These are phyloP conservation scores for Madurella mycetomatis DNA, from an alignment of 2,329 filamentous ascomycete genomes.

Conservation along the genomic window DNA sequence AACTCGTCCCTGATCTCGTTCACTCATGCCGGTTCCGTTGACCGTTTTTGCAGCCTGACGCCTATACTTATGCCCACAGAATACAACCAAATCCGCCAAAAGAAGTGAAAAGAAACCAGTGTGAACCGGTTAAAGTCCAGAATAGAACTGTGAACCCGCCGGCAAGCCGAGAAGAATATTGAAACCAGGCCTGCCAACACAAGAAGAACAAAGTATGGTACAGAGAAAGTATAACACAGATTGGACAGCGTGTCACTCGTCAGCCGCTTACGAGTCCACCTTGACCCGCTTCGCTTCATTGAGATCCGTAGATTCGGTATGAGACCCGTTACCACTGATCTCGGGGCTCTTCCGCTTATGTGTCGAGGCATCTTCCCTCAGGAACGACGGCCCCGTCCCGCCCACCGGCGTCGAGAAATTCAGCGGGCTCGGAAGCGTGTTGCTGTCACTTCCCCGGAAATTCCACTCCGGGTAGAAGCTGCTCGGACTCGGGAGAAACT, in stretches of 20 bases:
- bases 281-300: slow-evolving; percentile 52
- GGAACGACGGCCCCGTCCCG: slow-evolving; percentile 57
- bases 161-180: background rate
- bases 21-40: background rate
- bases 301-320: slow-evolving; percentile 39
- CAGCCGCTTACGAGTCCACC: slow-evolving; percentile 37
- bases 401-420: slow-evolving; percentile 83
- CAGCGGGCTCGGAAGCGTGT: slow-evolving; percentile 85
- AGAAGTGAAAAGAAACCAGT: slow-evolving; percentile 1
- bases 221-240: slow-evolving; percentile 11
- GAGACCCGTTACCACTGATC: slow-evolving; percentile 36
- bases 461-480: slow-evolving; percentile 93
- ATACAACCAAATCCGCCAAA: background rate
- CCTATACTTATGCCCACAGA: slow-evolving; percentile 4
- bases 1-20: slow-evolving; percentile 1
- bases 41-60: background rate
- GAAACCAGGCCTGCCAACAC: background rate
- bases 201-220: slow-evolving; percentile 10
- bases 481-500: slow-evolving; percentile 83
- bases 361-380: slow-evolving; percentile 49
- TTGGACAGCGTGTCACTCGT: slow-evolving; percentile 7
- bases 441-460: slow-evolving; percentile 66
- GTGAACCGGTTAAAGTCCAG: background rate
- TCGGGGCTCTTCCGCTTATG: slow-evolving; percentile 58
- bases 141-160: background rate